Conservation (phyloP, 192 early-diverging fungal species). For the Backusella westeae region DNA sequence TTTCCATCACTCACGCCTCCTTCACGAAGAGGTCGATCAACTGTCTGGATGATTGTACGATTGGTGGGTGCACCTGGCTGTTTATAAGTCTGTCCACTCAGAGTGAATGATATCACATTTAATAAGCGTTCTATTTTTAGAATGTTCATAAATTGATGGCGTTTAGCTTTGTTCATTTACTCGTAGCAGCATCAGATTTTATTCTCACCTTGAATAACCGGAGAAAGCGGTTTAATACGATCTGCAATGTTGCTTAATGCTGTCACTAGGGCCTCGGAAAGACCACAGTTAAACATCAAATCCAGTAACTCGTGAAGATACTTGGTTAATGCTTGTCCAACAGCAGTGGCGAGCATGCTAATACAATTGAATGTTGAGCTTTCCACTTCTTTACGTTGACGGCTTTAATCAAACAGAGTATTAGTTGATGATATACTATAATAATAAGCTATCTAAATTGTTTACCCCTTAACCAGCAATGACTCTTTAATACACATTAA, state of each 20-base stretch:
- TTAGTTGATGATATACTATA: background rate
- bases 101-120: slow-evolving; percentile 83
- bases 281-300: slow-evolving; percentile 87
- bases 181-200: background rate
- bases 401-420: slow-evolving; percentile 10
- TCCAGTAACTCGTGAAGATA: slow-evolving; percentile 87
- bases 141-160: background rate
- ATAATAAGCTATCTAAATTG: background rate
- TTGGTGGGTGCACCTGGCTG: slow-evolving; percentile 66
- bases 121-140: slow-evolving; percentile 68
- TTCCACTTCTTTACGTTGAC: slow-evolving; percentile 56
- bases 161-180: background rate
- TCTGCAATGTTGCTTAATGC: slow-evolving; percentile 77
- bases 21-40: slow-evolving; percentile 29
- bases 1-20: slow-evolving; percentile 48
- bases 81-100: slow-evolving; percentile 79
- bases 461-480: slow-evolving; percentile 67
- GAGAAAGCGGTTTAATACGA: slow-evolving; percentile 79
- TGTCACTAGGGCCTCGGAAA: slow-evolving; percentile 78
- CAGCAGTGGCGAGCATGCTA: slow-evolving; percentile 83
- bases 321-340: slow-evolving; percentile 87
- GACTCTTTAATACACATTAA: slow-evolving; percentile 74
- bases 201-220: slow-evolving; percentile 77
- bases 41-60: slow-evolving; percentile 27
- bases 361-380: slow-evolving; percentile 79